Percentiles rank a stretch among this genome's conserved stretches.
Conservation (phyloP, 2,329 filamentous ascomycete genomes). For the Aureobasidium pullulans region DNA sequence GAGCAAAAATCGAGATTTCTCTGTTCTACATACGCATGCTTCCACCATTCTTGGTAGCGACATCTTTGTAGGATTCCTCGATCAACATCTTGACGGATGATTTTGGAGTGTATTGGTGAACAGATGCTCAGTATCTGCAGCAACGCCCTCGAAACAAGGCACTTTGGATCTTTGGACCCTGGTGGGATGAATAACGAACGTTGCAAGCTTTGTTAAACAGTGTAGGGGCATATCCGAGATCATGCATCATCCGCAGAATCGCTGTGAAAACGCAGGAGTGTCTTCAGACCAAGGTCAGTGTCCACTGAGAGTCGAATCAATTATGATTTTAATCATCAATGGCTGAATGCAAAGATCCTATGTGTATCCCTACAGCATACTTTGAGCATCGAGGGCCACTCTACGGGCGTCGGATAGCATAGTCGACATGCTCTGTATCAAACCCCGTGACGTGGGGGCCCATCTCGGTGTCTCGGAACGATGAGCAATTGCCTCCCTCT, state of each 20-base stretch:
- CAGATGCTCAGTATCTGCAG: neutral
- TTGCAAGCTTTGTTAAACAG: no score
- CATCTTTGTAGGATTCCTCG: conserved; percentile 51
- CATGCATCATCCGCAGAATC: no score
- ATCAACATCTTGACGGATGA: conserved; percentile 46
- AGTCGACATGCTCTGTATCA: neutral
- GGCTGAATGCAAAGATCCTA: no score
- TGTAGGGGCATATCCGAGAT: no score
- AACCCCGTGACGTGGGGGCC: neutral
- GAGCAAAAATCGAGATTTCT: neutral
- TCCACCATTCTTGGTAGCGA: conserved; percentile 51
- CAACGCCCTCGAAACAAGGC: neutral
- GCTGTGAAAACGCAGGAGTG: no score
- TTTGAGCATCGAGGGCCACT: neutral
- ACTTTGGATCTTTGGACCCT: neutral
- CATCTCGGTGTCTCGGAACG: conserved; percentile 10
- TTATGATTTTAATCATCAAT: no score
- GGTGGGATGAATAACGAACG: neutral
- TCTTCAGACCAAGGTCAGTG: no score
- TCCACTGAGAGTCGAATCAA: no score
- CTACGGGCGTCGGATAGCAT: neutral
- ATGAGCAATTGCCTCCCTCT: conserved; percentile 11
- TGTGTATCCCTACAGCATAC: no score
- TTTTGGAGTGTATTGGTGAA: neutral
- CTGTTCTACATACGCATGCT: conserved; percentile 45